A percentile compares a stretch with the other conserved stretches of the same genome.
Evolutionary conservation across 2,329 filamentous ascomycete species (phyloP).

Genomic region (Scleromitrula shiraiana): DNA sequence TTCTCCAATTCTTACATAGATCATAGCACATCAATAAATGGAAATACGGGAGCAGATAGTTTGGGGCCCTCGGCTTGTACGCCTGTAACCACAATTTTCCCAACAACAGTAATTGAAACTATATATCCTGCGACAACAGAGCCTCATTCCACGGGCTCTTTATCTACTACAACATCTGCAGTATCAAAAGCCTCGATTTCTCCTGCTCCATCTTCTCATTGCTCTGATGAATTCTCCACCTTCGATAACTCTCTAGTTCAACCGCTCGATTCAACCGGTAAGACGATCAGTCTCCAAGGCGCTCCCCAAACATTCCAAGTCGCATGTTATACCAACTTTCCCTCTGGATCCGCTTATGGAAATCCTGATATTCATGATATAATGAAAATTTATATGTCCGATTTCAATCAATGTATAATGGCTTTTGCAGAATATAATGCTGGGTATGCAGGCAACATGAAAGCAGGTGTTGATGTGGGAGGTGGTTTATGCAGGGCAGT

Average conservation of each 20-base stretch:
- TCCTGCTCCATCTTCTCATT: background rate
- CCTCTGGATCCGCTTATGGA: background rate
- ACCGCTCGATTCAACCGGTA: background rate
- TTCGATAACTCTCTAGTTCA: background rate
- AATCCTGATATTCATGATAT: slow-evolving; percentile 6
- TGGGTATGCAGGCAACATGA: background rate
- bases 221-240: background rate
- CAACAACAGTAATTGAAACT: background rate
- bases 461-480: background rate
- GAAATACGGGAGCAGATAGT: background rate
- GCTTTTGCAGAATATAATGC: slow-evolving; percentile 10
- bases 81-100: background rate
- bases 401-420: background rate
- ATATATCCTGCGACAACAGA: background rate
- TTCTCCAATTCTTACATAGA: background rate
- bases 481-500: slow-evolving; percentile 4
- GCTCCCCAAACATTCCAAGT: slow-evolving; percentile 2
- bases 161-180: background rate
- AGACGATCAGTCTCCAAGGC: background rate
- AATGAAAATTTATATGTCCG: slow-evolving; percentile 7
- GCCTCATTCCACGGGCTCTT: background rate
- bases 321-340: slow-evolving; percentile 8
- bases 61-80: background rate
- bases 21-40: background rate
- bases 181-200: background rate